Conservation (phyloP, 345 rosid species). For the Anastatica hierochuntica region DNA sequence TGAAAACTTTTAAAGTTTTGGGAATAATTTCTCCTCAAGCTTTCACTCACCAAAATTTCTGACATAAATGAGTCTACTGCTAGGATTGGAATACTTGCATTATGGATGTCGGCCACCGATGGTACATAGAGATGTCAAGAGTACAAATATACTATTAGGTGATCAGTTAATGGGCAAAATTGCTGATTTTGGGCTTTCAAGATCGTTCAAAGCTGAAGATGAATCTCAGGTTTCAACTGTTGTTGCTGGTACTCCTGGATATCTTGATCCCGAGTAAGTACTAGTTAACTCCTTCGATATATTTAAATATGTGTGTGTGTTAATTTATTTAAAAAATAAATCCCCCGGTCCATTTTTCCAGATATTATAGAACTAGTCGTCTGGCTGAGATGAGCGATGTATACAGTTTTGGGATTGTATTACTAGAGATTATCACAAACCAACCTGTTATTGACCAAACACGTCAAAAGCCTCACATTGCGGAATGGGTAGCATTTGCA, state of each 20-base stretch:
- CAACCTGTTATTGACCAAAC: not conserved
- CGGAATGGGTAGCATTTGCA: not conserved
- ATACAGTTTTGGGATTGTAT: not conserved
- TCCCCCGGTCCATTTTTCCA: no score
- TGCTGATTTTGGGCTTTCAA: not conserved
- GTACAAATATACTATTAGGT: not conserved
- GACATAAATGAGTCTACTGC: not conserved
- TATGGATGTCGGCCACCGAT: constrained; percentile 8
- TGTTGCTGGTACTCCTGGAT: not conserved
- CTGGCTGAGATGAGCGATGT: not conserved
- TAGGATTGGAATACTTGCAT: constrained; percentile 18
- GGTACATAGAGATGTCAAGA: constrained; percentile 15
- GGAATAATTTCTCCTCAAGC: not conserved
- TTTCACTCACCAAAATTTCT: not conserved
- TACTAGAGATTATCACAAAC: not conserved
- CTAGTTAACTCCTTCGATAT: no score
- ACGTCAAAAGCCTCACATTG: not conserved
- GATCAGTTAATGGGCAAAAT: not conserved
- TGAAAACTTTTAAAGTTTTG: no score
- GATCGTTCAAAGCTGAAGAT: not conserved
- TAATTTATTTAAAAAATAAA: no score
- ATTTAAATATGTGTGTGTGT: no score
- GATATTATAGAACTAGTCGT: not conserved
- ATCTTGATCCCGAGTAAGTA: constrained; percentile 4
- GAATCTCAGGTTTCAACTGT: not conserved